phyloP scores from a whole-genome alignment of 139 green algal species.

The Pseudopediastrum boryanum region DNA sequence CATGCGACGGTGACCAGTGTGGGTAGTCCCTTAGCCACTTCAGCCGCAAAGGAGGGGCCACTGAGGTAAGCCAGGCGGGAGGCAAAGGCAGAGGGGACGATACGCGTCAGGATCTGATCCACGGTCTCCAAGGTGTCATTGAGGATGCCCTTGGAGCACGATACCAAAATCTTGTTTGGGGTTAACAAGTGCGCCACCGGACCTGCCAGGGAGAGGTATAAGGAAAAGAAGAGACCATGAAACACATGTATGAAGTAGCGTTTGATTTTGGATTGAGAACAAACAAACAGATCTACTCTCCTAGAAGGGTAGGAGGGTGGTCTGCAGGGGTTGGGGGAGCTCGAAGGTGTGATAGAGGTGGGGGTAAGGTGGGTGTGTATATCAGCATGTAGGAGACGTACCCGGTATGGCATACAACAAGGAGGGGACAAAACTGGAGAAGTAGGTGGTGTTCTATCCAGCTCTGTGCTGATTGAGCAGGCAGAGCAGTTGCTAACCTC shows the following conservation, averaged over 20 bases:
- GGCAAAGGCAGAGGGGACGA: conserved; percentile 48
- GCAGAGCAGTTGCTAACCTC: too few species aligned
- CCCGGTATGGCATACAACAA: too few species aligned
- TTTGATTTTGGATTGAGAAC: neutral
- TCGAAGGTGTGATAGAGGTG: neutral
- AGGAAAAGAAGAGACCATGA: too few species aligned
- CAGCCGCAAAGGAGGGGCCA: conserved; percentile 91
- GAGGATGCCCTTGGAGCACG: conserved; percentile 84
- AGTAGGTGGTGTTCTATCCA: too few species aligned
- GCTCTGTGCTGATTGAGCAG: neutral
- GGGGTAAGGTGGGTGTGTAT: neutral
- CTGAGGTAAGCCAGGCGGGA: conserved; percentile 75
- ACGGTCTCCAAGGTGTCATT: conserved; percentile 79
- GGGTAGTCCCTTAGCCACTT: conserved; percentile 68
- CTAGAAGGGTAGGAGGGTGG: neutral
- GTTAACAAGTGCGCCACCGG: conserved; percentile 23
- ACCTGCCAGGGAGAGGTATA: too few species aligned
- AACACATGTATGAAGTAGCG: neutral
- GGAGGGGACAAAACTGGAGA: too few species aligned
- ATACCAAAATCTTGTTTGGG: conserved; percentile 68
- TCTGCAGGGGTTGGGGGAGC: neutral
- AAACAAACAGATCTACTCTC: neutral
- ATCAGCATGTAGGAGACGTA: too few species aligned
- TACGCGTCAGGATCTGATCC: conserved; percentile 63
- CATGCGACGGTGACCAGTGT: conserved; percentile 58